phyloP scores from a whole-genome alignment of 495 filamentous ascomycete genomes.

The Thermothielavioides terrestris region DNA sequence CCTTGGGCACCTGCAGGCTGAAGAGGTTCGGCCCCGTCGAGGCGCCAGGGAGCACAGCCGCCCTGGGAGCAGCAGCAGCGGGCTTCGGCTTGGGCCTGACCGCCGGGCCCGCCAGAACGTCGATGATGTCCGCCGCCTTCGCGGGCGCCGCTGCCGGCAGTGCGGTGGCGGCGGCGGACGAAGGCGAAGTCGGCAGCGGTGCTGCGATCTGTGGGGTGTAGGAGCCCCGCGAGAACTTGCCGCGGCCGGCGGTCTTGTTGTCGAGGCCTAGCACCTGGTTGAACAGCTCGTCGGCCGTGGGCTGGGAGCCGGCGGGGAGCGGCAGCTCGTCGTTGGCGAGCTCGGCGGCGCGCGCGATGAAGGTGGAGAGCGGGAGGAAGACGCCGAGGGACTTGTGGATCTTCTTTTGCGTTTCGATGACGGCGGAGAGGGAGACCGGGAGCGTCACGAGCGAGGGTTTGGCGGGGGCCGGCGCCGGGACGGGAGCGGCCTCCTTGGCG shows the following conservation, averaged over 20 bases:
- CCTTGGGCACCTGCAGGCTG: constrained; percentile 62
- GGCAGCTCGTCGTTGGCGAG: constrained; percentile 83
- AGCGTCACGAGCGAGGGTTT: constrained; percentile 53
- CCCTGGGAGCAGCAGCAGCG: constrained; percentile 22
- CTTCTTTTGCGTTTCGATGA: constrained; percentile 69
- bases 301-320: constrained; percentile 46
- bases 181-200: constrained; percentile 34
- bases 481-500: constrained; percentile 36
- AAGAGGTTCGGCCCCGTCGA: constrained; percentile 62
- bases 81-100: constrained; percentile 24
- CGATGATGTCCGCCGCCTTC: constrained; percentile 61
- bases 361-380: constrained; percentile 74
- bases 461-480: constrained; percentile 34
- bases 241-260: constrained; percentile 21
- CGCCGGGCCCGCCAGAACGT: constrained; percentile 59
- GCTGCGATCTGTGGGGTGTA: constrained; percentile 71
- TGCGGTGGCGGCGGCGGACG: constrained; percentile 37
- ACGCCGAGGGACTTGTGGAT: constrained; percentile 66
- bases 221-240: constrained; percentile 42
- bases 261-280: constrained; percentile 74
- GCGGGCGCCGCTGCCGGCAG: too few relatives aligned
- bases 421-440: constrained; percentile 66
- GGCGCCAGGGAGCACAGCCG: constrained; percentile 26
- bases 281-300: constrained; percentile 75
- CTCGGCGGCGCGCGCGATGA: constrained; percentile 73